Conservation (phyloP, 495 filamentous ascomycete species). For the Cercophora samala region DNA sequence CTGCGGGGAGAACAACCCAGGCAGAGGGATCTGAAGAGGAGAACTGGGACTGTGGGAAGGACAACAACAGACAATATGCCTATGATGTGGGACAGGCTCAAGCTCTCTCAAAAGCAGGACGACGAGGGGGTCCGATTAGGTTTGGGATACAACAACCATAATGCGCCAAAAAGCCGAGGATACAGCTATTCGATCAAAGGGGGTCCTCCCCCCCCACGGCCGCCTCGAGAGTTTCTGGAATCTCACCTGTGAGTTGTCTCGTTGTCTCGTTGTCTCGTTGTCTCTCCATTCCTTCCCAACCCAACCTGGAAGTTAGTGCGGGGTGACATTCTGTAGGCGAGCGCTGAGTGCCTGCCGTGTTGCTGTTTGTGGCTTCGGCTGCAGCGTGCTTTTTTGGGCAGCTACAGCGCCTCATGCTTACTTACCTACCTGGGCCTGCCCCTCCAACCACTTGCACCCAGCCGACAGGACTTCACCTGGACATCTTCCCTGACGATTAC, state of each 20-base stretch:
- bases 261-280: background rate
- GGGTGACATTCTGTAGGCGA: conserved; percentile 1
- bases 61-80: conserved; percentile 7
- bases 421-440: background rate
- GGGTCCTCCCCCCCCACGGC: conserved; percentile 30
- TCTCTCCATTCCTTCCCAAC: conserved; percentile 1
- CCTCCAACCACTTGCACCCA: background rate
- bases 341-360: background rate
- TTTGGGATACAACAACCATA: conserved; percentile 12
- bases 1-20: conserved; percentile 9
- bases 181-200: conserved; percentile 36
- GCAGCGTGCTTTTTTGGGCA: conserved; percentile 2
- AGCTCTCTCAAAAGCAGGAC: conserved; percentile 13
- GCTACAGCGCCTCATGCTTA: background rate
- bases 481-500: background rate
- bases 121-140: conserved; percentile 19
- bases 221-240: conserved; percentile 33
- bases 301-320: conserved; percentile 1
- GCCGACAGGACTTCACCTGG: background rate
- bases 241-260: conserved; percentile 29
- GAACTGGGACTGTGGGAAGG: background rate
- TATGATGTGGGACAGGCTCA: conserved; percentile 27
- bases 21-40: conserved; percentile 1
- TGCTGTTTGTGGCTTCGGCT: background rate
- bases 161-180: conserved; percentile 14